Evolutionary conservation across 2,329 filamentous ascomycete species (phyloP), one percentile per base, ranked within the genome.

Genomic region (Grosmannia clavigera): DNA sequence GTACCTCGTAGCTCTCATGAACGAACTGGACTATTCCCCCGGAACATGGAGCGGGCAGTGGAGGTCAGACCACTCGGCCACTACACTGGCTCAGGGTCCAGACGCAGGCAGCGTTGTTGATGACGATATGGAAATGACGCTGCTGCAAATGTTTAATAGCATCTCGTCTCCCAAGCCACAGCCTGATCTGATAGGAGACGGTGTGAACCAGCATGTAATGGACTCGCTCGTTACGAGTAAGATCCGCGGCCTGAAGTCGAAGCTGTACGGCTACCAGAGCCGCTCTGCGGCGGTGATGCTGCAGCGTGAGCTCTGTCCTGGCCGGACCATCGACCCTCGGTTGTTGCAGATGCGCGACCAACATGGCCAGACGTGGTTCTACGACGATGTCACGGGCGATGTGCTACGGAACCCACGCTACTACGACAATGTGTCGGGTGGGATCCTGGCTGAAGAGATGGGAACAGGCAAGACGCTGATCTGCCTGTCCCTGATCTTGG

Each of bases 401-500:
- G 79, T 90, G 55, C 69, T 88, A 0, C 76, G 77, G 43, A 81
- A 87, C n/a, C 85, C 88, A 12, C 79, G 81, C 2, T 81, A 82
- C 61, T 96, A 92, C 65, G 90, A 94, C 53, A 80, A 83, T 31
- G 81, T 85, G 5, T 78, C 80, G 61, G 91, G 92, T 40, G 92
- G 91, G 3, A 87, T 92, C 16, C 74, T 91, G 16, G 87, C 88
- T 0, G 89, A 94, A 68, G 86, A 88, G 64, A 92, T 92, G 88
- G 87, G 86, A 6, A 74, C 81, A 0, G 92, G 92, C 0, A 97
- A 96, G 74, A 96, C 92, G 0, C 73, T 96, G 31, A 95, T 96
- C 12, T 92, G 88, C 64, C 74, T 97, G 22, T 59, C 86, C 7
- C 74, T 90, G 2, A 84, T 96, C 48, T 75, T 95, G 31, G 85